Conservation (phyloP, 176 grass and related monocot species). For the Carex parvula region DNA sequence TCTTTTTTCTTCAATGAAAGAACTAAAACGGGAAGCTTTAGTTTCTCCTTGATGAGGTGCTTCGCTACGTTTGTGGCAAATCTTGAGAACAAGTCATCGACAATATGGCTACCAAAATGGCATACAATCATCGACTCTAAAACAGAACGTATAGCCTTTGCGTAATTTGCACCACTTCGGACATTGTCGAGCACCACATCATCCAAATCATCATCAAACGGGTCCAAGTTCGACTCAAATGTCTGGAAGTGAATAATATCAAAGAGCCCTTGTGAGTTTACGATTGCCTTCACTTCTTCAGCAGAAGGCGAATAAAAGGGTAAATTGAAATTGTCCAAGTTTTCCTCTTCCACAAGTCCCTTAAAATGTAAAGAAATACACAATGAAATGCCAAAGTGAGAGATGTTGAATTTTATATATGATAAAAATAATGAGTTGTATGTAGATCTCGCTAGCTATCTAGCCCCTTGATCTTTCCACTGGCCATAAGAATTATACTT, state of each 20-base stretch:
- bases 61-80: slow-evolving; percentile 23
- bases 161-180: slow-evolving; percentile 38
- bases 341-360: slow-evolving; percentile 45
- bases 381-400: too few species aligned
- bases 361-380: background rate
- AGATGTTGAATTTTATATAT: background rate
- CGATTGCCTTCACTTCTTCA: slow-evolving; percentile 42
- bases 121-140: slow-evolving; percentile 20
- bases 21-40: slow-evolving; percentile 38
- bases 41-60: slow-evolving; percentile 40
- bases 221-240: slow-evolving; percentile 52
- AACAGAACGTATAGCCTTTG: slow-evolving; percentile 36
- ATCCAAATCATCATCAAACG: slow-evolving; percentile 24
- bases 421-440: too few species aligned
- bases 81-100: slow-evolving; percentile 46
- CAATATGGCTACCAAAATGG: slow-evolving; percentile 34
- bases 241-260: slow-evolving; percentile 37
- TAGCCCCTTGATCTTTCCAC: too few species aligned
- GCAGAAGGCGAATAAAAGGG: slow-evolving; percentile 56
- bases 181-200: slow-evolving; percentile 27
- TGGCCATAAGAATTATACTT: too few species aligned
- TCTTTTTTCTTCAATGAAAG: slow-evolving; percentile 34
- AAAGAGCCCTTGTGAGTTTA: slow-evolving; percentile 31
- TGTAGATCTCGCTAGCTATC: too few species aligned
- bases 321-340: slow-evolving; percentile 54